Conservation (phyloP, 768 basidiomycete genomes). For the Amanita fuliginea region DNA sequence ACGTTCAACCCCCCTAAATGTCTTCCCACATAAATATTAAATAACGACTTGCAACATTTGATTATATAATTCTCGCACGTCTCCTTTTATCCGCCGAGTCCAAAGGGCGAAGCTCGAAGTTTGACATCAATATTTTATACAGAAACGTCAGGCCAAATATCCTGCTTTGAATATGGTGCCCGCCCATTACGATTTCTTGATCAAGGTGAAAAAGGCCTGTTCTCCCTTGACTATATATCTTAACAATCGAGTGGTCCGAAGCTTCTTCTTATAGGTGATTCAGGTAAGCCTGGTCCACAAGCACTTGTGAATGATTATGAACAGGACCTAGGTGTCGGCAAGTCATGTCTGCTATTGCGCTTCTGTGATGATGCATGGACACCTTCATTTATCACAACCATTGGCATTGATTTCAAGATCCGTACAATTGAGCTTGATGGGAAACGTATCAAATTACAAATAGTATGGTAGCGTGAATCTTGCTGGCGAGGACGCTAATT, state of each 20-base stretch:
- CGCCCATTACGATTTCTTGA: slow-evolving; percentile 95
- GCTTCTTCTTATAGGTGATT: slow-evolving; percentile 95
- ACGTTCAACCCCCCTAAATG: no score
- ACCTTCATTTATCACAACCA: slow-evolving; percentile 97
- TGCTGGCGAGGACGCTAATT: slow-evolving; percentile 1
- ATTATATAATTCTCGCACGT: neutral
- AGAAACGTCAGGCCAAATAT: neutral
- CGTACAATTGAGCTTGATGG: slow-evolving; percentile 97
- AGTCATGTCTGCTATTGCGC: slow-evolving; percentile 89
- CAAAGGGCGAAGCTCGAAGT: neutral
- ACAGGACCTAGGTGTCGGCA: slow-evolving; percentile 65
- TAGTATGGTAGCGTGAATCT: slow-evolving; percentile 36
- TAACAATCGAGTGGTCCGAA: slow-evolving; percentile 19
- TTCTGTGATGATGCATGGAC: slow-evolving; percentile 99
- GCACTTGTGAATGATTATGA: neutral
- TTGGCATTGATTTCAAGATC: slow-evolving; percentile 99
- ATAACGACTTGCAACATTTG: no score
- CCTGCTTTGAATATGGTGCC: slow-evolving; percentile 50
- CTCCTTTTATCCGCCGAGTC: neutral
- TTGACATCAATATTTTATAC: neutral
- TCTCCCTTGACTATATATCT: neutral
- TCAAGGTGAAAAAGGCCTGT: slow-evolving; percentile 49
- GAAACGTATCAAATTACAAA: slow-evolving; percentile 97
- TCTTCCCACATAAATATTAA: no score
- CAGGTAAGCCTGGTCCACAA: slow-evolving; percentile 40